Conservation (phyloP, 139 green algal genomes). For the Micromonas commoda region DNA sequence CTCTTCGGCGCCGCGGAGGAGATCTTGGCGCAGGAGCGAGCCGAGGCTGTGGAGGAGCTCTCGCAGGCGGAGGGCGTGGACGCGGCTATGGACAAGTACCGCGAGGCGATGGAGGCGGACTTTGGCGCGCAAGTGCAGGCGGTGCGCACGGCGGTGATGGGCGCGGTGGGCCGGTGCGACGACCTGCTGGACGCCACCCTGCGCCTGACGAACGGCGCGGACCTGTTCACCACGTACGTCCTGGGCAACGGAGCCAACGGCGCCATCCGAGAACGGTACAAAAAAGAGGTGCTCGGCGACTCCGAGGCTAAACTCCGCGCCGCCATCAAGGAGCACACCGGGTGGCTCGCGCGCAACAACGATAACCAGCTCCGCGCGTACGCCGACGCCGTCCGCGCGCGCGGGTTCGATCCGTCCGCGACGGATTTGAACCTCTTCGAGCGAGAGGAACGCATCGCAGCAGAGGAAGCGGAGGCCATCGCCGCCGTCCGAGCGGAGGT, state of each 20-base stretch:
- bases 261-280: neutral
- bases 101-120: neutral
- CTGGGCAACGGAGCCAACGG: neutral
- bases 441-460: no score
- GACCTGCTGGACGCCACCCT: conserved; percentile 3
- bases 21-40: conserved; percentile 2
- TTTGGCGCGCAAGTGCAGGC: neutral
- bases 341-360: conserved; percentile 15
- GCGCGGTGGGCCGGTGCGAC: neutral
- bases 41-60: neutral
- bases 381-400: neutral
- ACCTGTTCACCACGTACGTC: conserved; percentile 19
- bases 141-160: neutral
- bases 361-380: neutral
- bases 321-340: neutral
- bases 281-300: neutral
- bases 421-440: no score
- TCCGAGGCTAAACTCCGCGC: neutral
- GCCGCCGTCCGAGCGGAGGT: no score
- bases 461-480: no score
- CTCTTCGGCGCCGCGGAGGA: neutral
- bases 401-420: no score
- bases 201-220: neutral
- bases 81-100: neutral
- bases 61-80: neutral